A percentile compares a stretch with the other conserved stretches of the same genome.
Evolutionary conservation across 2,329 filamentous ascomycete species (phyloP).

Genomic region (Aspergillus quadricinctus): DNA sequence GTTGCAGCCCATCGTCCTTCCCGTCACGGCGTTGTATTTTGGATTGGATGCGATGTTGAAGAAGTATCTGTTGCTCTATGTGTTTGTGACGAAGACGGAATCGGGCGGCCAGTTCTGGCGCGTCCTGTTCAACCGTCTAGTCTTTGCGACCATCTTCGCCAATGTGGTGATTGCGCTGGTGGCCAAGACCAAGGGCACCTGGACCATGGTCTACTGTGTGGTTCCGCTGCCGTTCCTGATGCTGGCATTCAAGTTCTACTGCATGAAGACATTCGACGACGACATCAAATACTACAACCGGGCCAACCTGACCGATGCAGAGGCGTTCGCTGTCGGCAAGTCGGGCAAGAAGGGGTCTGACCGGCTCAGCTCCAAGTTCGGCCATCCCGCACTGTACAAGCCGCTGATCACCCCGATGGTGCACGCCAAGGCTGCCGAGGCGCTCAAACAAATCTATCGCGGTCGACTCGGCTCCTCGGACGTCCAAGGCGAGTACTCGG

Average conservation of each 20-base stretch:
- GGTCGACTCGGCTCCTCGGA: slow-evolving; percentile 64
- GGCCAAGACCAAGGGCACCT: slow-evolving; percentile 65
- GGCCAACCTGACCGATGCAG: slow-evolving; percentile 51
- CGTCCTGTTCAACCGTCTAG: slow-evolving; percentile 83
- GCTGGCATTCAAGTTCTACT: slow-evolving; percentile 82
- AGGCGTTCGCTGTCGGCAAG: slow-evolving; percentile 37
- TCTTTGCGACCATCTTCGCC: slow-evolving; percentile 74
- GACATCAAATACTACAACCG: slow-evolving; percentile 78
- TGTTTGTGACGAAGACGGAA: slow-evolving; percentile 95
- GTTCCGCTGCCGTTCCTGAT: slow-evolving; percentile 74
- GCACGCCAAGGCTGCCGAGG: slow-evolving; percentile 79
- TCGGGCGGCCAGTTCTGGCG: slow-evolving; percentile 93
- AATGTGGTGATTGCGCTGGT: slow-evolving; percentile 75
- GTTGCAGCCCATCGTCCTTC: slow-evolving; percentile 81
- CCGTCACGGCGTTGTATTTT: slow-evolving; percentile 87
- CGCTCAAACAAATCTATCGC: slow-evolving; percentile 79
- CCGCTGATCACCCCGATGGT: slow-evolving; percentile 94
- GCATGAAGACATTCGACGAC: slow-evolving; percentile 68
- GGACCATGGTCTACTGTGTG: slow-evolving; percentile 62
- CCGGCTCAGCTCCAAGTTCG: slow-evolving; percentile 73
- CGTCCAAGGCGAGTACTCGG: slow-evolving; percentile 55
- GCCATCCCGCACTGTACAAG: slow-evolving; percentile 85
- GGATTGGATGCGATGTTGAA: slow-evolving; percentile 81
- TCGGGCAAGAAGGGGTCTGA: slow-evolving; percentile 46
- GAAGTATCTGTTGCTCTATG: slow-evolving; percentile 91